Conservation (phyloP, 2,329 filamentous ascomycete genomes). For the Fusarium sp. region DNA sequence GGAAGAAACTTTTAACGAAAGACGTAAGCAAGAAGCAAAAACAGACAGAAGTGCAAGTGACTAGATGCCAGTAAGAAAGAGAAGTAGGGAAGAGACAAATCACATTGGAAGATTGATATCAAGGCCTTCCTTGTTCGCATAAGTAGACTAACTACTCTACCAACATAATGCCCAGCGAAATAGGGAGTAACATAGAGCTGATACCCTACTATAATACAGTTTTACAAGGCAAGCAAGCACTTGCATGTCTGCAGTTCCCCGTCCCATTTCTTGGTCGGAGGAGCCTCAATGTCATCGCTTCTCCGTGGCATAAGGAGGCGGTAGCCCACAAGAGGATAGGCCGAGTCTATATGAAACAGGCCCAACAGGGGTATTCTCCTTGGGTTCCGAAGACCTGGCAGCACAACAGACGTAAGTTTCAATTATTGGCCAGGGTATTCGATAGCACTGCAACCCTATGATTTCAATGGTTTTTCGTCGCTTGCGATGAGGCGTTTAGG, state of each 20-base stretch:
- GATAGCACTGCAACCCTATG: slow-evolving; percentile 35
- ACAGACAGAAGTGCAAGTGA: slow-evolving; percentile 14
- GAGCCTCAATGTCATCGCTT: slow-evolving; percentile 37
- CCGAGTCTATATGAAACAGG: slow-evolving; percentile 37
- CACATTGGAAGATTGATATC: slow-evolving; percentile 29
- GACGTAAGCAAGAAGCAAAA: slow-evolving; percentile 32
- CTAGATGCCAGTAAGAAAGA: neutral
- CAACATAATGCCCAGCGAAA: neutral
- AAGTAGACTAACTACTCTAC: slow-evolving; percentile 12
- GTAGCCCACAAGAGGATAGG: slow-evolving; percentile 30
- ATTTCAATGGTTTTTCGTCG: slow-evolving; percentile 22
- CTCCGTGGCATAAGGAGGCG: slow-evolving; percentile 16
- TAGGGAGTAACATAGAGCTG: slow-evolving; percentile 19
- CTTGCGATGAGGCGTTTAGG: slow-evolving; percentile 7
- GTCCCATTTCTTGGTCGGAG: slow-evolving; percentile 37
- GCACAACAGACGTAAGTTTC: slow-evolving; percentile 28
- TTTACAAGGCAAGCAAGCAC: slow-evolving; percentile 12
- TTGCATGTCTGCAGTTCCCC: slow-evolving; percentile 25
- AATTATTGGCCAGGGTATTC: slow-evolving; percentile 25
- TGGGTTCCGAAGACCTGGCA: slow-evolving; percentile 25
- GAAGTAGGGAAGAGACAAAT: slow-evolving; percentile 22
- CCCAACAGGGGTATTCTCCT: slow-evolving; percentile 22
- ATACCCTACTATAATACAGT: slow-evolving; percentile 2
- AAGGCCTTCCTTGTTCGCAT: slow-evolving; percentile 39
- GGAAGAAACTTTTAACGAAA: slow-evolving; percentile 22